Percentiles rank a stretch among this genome's conserved stretches.
These are phyloP conservation scores for Umbelopsis isabellina DNA, from an alignment of 192 early-diverging fungal genomes.

Conservation along the genomic window DNA sequence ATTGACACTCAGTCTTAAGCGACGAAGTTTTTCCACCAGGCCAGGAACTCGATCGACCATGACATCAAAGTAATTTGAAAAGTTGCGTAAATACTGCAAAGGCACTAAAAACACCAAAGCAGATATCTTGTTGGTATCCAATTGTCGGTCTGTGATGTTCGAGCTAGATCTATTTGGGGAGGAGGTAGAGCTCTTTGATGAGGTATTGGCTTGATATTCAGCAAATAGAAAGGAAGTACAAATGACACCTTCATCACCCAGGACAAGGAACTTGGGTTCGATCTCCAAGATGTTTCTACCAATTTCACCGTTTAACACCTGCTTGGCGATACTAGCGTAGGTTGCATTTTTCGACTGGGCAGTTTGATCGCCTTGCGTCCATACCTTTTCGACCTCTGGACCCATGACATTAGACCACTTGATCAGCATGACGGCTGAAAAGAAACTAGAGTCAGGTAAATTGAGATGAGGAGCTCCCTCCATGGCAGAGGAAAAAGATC, in stretches of 20 bases:
- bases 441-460: conserved; percentile 54
- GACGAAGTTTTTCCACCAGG: conserved; percentile 39
- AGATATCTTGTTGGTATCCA: conserved; percentile 44
- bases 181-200: not conserved
- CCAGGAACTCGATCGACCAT: conserved; percentile 52
- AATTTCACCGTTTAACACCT: conserved; percentile 57
- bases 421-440: conserved; percentile 53
- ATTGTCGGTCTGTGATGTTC: conserved; percentile 21
- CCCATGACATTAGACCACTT: conserved; percentile 61
- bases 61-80: conserved; percentile 49
- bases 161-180: no score
- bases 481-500: not conserved
- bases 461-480: not conserved
- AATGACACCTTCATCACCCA: conserved; percentile 47
- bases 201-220: not conserved
- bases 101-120: conserved; percentile 55
- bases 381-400: conserved; percentile 53
- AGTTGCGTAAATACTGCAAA: conserved; percentile 50
- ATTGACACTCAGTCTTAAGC: not conserved
- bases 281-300: conserved; percentile 41
- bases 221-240: conserved; percentile 37
- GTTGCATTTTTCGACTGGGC: conserved; percentile 43
- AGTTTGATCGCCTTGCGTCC: conserved; percentile 16
- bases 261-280: conserved; percentile 54
- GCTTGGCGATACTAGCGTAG: conserved; percentile 45